phyloP scores from a whole-genome alignment of 2,329 filamentous ascomycete genomes.

The Fusarium setosum region DNA sequence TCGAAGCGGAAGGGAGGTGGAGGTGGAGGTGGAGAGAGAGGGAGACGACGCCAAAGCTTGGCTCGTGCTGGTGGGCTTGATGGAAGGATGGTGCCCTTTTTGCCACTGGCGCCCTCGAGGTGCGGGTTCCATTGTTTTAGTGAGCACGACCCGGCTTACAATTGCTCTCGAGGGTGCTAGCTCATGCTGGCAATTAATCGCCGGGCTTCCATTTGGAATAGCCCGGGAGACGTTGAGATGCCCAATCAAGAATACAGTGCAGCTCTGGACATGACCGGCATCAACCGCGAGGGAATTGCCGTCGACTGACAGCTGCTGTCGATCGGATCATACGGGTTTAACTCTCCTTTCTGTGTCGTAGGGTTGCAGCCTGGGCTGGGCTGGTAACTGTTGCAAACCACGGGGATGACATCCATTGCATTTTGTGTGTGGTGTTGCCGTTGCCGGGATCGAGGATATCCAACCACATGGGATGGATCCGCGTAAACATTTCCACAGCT shows the following conservation, averaged over 20 bases:
- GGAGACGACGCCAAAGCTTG: slow-evolving; percentile 17
- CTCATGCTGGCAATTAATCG: not conserved
- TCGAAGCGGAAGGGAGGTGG: slow-evolving; percentile 13
- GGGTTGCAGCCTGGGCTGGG: not conserved
- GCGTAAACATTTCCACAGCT: slow-evolving; percentile 1
- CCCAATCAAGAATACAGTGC: not conserved
- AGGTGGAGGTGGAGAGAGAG: slow-evolving; percentile 19
- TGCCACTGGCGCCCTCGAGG: slow-evolving; percentile 19
- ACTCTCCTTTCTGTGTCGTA: not conserved
- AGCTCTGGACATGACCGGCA: not conserved
- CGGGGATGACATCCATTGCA: not conserved
- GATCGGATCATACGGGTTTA: slow-evolving; percentile 17
- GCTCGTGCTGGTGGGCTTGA: not conserved
- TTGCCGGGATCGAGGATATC: slow-evolving; percentile 29
- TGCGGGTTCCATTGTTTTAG: slow-evolving; percentile 6
- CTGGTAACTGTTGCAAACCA: not conserved
- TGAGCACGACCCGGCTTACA: not conserved
- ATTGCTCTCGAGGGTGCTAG: not conserved
- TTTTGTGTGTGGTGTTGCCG: slow-evolving; percentile 7
- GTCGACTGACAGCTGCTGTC: not conserved
- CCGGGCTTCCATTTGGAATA: not conserved
- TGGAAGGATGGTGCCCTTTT: slow-evolving; percentile 15
- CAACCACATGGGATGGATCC: slow-evolving; percentile 25
- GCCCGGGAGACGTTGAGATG: not conserved
- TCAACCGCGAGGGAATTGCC: not conserved